phyloP scores from a whole-genome alignment of 2,329 filamentous ascomycete species.

The Alternaria angustiovoidea region DNA sequence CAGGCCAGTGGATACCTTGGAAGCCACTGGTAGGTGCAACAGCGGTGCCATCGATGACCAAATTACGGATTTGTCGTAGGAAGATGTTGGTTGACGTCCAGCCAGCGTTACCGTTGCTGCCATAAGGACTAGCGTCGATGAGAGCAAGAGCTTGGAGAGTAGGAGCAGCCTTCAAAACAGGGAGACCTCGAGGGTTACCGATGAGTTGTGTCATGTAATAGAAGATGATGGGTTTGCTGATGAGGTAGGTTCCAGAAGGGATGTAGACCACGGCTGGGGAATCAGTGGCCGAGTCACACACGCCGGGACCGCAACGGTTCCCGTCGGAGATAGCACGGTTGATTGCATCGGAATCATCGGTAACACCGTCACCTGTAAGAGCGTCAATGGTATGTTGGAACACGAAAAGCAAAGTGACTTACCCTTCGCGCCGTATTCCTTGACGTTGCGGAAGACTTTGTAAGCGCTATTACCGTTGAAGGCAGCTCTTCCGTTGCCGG shows the following conservation, averaged over 20 bases:
- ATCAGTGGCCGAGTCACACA: constrained; percentile 58
- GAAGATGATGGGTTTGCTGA: constrained; percentile 62
- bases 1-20: constrained; percentile 59
- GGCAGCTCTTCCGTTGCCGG: constrained; percentile 53
- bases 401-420: neutral
- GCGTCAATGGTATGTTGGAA: constrained; percentile 16
- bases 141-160: constrained; percentile 64
- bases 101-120: constrained; percentile 49
- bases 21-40: constrained; percentile 57
- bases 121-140: constrained; percentile 66
- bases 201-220: constrained; percentile 72
- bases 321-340: constrained; percentile 56
- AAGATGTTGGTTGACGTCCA: constrained; percentile 69
- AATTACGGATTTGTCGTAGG: constrained; percentile 70
- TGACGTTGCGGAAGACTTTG: constrained; percentile 56
- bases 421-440: constrained; percentile 56
- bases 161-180: constrained; percentile 63
- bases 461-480: constrained; percentile 51
- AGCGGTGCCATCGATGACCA: constrained; percentile 66
- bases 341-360: constrained; percentile 64
- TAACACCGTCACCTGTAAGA: constrained; percentile 47
- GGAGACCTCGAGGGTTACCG: constrained; percentile 65
- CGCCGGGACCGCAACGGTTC: constrained; percentile 54
- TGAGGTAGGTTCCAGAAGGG: constrained; percentile 65
- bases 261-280: constrained; percentile 67